Evolutionary conservation across 2,329 filamentous ascomycete genomes (phyloP).

Genomic region (Ceratocystis alfenasii): DNA sequence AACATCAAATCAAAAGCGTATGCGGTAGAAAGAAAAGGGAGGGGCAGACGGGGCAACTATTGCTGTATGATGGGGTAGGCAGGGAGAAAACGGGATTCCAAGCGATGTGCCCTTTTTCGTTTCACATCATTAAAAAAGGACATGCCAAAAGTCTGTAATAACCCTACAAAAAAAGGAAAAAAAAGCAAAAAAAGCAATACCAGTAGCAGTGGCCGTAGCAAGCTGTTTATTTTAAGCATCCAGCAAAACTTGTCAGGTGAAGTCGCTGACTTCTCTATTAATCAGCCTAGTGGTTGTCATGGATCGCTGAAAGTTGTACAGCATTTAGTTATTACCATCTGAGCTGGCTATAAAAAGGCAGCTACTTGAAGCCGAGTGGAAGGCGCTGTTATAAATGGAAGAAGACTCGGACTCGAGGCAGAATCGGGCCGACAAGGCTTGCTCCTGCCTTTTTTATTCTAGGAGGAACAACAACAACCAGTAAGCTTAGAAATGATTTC

Average conservation of each 20-base stretch:
- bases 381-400: background rate
- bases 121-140: background rate
- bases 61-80: background rate
- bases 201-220: background rate
- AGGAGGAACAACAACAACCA: background rate
- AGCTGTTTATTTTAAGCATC: background rate
- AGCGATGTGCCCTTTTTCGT: background rate
- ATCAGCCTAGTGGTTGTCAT: no score
- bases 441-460: background rate
- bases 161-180: background rate
- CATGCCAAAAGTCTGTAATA: background rate
- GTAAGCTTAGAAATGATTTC: no score
- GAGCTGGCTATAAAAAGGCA: no score
- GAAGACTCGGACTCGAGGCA: background rate
- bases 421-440: constrained; percentile 2
- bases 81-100: background rate
- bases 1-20: background rate
- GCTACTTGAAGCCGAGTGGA: background rate
- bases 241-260: no score
- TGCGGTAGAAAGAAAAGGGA: background rate
- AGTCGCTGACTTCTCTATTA: no score
- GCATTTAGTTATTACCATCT: no score
- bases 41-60: background rate
- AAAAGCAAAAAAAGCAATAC: no score
- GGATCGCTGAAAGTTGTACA: background rate